Conservation (phyloP, 2,329 filamentous ascomycete species). For the Trichoderma cornu-damae region DNA sequence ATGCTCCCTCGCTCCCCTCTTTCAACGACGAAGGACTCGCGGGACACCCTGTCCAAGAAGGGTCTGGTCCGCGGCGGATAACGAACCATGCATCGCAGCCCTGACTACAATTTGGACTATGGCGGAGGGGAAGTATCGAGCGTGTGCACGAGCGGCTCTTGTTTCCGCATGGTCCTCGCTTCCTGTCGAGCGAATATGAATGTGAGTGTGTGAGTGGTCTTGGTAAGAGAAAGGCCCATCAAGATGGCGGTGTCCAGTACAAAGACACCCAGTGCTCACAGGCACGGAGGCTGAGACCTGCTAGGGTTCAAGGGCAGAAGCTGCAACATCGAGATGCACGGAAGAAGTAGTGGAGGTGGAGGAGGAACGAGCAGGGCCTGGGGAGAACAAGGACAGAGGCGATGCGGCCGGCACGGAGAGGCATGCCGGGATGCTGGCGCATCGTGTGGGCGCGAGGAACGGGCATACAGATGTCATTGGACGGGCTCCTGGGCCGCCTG, state of each 20-base stretch:
- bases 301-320: slow-evolving; percentile 13
- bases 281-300: slow-evolving; percentile 14
- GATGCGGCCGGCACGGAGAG: not conserved
- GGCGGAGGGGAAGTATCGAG: not conserved
- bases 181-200: not conserved
- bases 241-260: slow-evolving; percentile 6
- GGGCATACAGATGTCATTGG: not conserved
- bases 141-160: slow-evolving; percentile 1
- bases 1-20: slow-evolving; percentile 4
- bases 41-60: not conserved
- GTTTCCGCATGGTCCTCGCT: not conserved
- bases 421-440: not conserved
- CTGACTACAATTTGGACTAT: slow-evolving; percentile 2
- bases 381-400: not conserved
- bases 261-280: slow-evolving; percentile 10
- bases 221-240: slow-evolving; percentile 11
- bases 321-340: slow-evolving; percentile 18
- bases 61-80: slow-evolving; percentile 3
- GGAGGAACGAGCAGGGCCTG: not conserved
- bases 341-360: slow-evolving; percentile 8
- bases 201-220: slow-evolving; percentile 8
- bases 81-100: slow-evolving; percentile 11
- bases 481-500: not conserved
- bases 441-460: not conserved
- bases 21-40: not conserved